These are phyloP conservation scores for Flaveria trinervia DNA, from an alignment of 129 eudicot species.

Conservation along the genomic window DNA sequence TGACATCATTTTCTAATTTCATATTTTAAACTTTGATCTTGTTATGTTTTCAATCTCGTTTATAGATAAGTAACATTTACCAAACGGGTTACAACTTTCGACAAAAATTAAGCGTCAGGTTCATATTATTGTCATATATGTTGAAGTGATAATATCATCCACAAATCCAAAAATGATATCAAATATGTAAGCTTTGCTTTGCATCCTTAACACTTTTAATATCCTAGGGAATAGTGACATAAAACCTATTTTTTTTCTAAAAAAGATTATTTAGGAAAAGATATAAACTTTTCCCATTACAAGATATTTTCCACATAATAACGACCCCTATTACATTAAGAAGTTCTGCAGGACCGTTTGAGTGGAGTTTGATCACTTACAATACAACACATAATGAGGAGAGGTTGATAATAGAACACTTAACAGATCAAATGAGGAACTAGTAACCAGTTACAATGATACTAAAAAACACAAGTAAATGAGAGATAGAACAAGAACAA, in stretches of 20 bases:
- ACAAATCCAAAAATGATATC: background rate
- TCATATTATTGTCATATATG: slow-evolving; percentile 8
- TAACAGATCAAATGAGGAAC: no score
- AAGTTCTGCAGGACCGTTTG: background rate
- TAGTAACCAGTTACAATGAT: no score
- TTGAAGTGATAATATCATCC: slow-evolving; percentile 3
- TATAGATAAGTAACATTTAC: background rate
- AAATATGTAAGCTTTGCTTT: background rate
- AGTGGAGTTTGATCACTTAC: no score
- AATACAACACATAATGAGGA: no score
- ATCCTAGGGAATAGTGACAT: slow-evolving; percentile 12
- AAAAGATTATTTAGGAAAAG: background rate
- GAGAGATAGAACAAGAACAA: no score
- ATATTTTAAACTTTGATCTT: background rate
- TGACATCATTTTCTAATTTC: background rate
- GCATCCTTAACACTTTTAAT: background rate
- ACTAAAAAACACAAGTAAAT: no score
- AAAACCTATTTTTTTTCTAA: background rate
- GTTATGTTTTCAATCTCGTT: background rate
- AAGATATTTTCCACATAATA: background rate
- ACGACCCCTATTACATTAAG: slow-evolving; percentile 8
- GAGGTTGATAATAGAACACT: no score
- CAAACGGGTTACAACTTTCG: background rate
- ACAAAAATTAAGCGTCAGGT: slow-evolving; percentile 12
- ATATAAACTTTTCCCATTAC: background rate